Evolutionary conservation across 2,329 filamentous ascomycete genomes (phyloP), one percentile per base, ranked within the genome.

Genomic region (Apiospora marii): DNA sequence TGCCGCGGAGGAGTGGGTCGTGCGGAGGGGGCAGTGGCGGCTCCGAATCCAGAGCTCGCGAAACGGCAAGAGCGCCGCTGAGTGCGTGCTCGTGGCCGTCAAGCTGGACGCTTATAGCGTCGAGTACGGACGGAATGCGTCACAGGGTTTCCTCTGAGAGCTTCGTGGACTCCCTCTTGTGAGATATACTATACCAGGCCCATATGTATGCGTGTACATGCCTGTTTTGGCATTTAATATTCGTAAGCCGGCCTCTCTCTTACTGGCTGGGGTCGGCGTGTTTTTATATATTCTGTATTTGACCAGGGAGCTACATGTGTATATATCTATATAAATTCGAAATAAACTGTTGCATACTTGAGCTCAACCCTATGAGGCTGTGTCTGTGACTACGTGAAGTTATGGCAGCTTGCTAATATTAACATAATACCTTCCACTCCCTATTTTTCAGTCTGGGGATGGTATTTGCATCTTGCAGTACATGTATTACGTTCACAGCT

Each of bases 11-110:
- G 82, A 86, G 73, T 94, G 92, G 92, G 85, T 90, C 49, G 85
- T 95, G 27, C 87, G 85, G 72, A 92, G 86, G 22, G 92, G 92
- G 0, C 92, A 94, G 80, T 95, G 93, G 92, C 86, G 92, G 73
- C 79, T 95, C 75, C 87, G 89, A 58, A 89, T 97, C 41, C 91
- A 92, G 78, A 81, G 81, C 19, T 80, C 82, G 3, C 82, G 77
- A 72, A 85, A 82, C 69, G 86, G 87, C 68, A 90, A 87, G 78
- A 85, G 84, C 49, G 85, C 85, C 2, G 86, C 92, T 72, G 92
- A 96, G 82, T 92, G 94, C 73, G 87, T 94, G 30, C 86, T 97
- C 69, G 87, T 93, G 22, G 93, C 91, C 0, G 93, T 95, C 46
- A 94, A 93, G 81, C 80, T 97, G 37, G 93, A 97, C 76, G 92